Conservation (phyloP, 306 rosid species). For the Cyclanthera cordifolia region DNA sequence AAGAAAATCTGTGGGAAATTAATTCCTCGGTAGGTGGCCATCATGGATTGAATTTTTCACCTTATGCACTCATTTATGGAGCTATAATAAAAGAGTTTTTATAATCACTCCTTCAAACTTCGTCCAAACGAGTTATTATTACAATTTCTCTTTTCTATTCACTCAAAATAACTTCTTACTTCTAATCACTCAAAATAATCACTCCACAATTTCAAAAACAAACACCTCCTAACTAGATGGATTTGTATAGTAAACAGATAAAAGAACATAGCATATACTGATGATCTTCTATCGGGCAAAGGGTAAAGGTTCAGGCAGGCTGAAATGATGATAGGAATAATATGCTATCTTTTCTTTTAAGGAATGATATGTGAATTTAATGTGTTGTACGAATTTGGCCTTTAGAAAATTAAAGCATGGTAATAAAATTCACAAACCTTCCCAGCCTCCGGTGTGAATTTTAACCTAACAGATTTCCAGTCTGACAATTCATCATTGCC, state of each 20-base stretch:
- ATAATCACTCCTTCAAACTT: too few species aligned
- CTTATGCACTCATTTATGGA: too few species aligned
- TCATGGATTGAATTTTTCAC: too few species aligned
- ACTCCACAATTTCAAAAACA: too few species aligned
- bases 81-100: too few species aligned
- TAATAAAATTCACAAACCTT: slow-evolving; percentile 36
- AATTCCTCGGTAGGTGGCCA: too few species aligned
- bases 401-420: not conserved
- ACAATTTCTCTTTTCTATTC: too few species aligned
- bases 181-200: too few species aligned
- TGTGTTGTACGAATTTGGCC: not conserved
- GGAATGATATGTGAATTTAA: not conserved
- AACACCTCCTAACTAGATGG: too few species aligned
- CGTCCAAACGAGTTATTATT: too few species aligned
- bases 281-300: not conserved
- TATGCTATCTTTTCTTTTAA: not conserved
- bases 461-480: slow-evolving; percentile 47
- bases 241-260: not conserved
- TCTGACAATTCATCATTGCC: slow-evolving; percentile 49
- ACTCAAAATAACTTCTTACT: too few species aligned
- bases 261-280: not conserved
- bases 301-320: not conserved
- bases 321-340: not conserved
- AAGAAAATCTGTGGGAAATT: too few species aligned
- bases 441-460: slow-evolving; percentile 45